These are phyloP conservation scores for Stellera chamaejasme DNA, from an alignment of 345 rosid genomes.

Conservation along the genomic window DNA sequence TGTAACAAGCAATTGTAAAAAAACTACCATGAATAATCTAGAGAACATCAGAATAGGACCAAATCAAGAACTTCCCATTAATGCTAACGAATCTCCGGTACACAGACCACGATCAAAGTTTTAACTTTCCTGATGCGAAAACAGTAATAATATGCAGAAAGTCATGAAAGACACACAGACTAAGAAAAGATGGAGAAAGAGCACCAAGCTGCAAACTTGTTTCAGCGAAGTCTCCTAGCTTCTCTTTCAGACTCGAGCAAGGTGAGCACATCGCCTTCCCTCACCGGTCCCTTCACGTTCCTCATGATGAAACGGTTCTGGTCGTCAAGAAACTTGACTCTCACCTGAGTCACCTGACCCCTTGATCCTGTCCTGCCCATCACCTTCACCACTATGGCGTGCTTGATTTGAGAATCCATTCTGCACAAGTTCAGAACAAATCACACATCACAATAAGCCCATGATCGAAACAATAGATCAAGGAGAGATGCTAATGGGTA, in stretches of 20 bases:
- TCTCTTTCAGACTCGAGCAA: conserved; percentile 81
- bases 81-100: too few relatives aligned
- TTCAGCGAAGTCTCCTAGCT: conserved; percentile 80
- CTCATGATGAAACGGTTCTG: conserved; percentile 71
- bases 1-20: too few relatives aligned
- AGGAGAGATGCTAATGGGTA: background rate
- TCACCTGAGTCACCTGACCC: conserved; percentile 86
- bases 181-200: too few relatives aligned
- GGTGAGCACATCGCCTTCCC: conserved; percentile 79
- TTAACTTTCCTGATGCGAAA: too few relatives aligned
- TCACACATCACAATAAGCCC: too few relatives aligned
- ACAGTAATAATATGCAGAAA: too few relatives aligned
- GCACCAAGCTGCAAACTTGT: too few relatives aligned
- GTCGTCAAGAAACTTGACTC: conserved; percentile 69
- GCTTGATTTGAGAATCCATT: conserved; percentile 74
- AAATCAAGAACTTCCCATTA: too few relatives aligned
- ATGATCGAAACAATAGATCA: background rate
- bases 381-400: conserved; percentile 75
- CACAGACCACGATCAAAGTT: too few relatives aligned
- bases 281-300: conserved; percentile 82
- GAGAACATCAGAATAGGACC: too few relatives aligned
- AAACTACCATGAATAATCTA: too few relatives aligned
- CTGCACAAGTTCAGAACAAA: conserved; percentile 16
- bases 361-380: conserved; percentile 91
- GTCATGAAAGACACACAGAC: too few relatives aligned